Evolutionary conservation across 495 filamentous ascomycete species (phyloP), one percentile per base, ranked within the genome.

Genomic region (Glarea lozoyensis): DNA sequence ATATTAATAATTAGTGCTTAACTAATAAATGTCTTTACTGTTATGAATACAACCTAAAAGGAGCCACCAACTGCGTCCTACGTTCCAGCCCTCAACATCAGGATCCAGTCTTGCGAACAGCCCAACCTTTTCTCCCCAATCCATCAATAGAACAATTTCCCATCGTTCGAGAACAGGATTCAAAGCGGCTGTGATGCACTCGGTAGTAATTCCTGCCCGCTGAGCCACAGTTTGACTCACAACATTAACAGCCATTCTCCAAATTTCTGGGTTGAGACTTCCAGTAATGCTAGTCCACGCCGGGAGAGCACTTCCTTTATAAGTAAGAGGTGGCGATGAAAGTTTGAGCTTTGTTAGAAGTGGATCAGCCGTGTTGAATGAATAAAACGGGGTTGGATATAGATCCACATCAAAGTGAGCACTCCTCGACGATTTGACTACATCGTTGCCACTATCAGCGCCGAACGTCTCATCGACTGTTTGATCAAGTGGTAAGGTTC

Each of bases 201-300:
- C 41, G 0, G 72, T 64, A 1, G 59, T 68, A 40, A 79, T 63
- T 0, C 79, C 76, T 1, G 82, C 73, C 17, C 82, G 65, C 4
- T 71, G 67, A 1, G 78, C 75, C 11, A 88, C 43, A 30, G 72
- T 69, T 15, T 78, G 65, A 7, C 79, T 46, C 10, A 86, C 64
- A 15, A 76, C 70, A 7, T 68, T 70, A 10, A 85, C 58, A 6
- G 76, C 71, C 52, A 73, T 62, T 2, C 76, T 63, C 88, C 88
- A 95, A 29, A 82, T 62, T 4, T 68, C 61, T 2, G 45, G 49
- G 25, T 84, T 70, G 10, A 88, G 59, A 7, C 72, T 59, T 1
- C 74, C 78, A 38, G 86, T 76, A 35, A 94, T 82, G 58, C 87
- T 85, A 46, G 75, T 76, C 88, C 88, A 95, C 19, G 88, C 60